Evolutionary conservation across 108 stramenopile genomes (phyloP), one percentile per base, ranked within the genome.

Genomic region (Discostella stelligeroides): DNA sequence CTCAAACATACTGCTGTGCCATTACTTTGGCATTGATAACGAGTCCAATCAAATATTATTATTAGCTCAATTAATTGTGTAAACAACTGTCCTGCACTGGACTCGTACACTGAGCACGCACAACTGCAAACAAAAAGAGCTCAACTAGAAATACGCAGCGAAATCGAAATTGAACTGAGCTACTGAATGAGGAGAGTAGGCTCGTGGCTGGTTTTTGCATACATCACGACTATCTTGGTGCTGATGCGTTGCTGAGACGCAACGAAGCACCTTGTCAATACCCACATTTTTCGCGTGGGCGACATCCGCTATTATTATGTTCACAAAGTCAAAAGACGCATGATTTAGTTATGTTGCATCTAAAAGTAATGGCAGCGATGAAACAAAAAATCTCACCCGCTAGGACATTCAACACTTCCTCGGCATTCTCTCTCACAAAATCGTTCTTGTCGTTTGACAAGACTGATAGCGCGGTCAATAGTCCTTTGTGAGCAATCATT

Each of bases 291-390:
- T 69, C 4, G 68, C 61, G 21, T 56, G 20, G 21, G 75, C 75
- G 12, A 76, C 75, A 64, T 76, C 75, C 27, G 72, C 72, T 73
- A 54, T 54, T n/a, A n/a, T n/a, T n/a, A n/a, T n/a, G n/a, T n/a
- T n/a, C n/a, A n/a, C n/a, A n/a, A n/a, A n/a, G n/a, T 20, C 5
- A 14, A 23, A 29, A 12, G 53, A 27, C 2, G 2, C 25, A 28
- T 27, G 7, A 2, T 23, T 54, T 54, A 54, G 53, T 29, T 54
- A 42, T 20, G 23, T 2, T 60, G 18, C n/a, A 51, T 48, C 28
- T 15, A 28, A 12, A 21, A 12, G 29, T 39, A 60, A 28, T 14
- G 40, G 43, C 50, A 30, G 25, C 41, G 13, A 46, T 23, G n/a
- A n/a, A n/a, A n/a, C n/a, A n/a, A 27, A 24, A 7, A 7, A 57